These are phyloP conservation scores for Xylaria arbuscula DNA, from an alignment of 2,329 filamentous ascomycete species.

Conservation along the genomic window DNA sequence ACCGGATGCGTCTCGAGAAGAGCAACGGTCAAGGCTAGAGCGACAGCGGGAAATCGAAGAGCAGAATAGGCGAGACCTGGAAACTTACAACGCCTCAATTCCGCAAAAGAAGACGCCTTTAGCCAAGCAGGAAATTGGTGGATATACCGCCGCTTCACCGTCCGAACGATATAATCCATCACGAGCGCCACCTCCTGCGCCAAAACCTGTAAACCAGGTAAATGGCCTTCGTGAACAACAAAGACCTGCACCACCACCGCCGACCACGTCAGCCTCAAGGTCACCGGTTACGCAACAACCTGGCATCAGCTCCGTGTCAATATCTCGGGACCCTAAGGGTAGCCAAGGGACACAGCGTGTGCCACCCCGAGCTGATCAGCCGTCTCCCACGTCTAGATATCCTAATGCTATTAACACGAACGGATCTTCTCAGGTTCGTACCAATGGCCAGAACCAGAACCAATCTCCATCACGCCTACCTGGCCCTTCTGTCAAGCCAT, in stretches of 20 bases:
- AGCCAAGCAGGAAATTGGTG: constrained; percentile 88
- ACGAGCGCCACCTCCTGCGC: constrained; percentile 84
- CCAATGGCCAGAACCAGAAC: constrained; percentile 58
- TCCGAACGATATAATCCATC: constrained; percentile 83
- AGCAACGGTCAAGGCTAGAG: constrained; percentile 71
- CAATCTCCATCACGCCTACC: constrained; percentile 64
- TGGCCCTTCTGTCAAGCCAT: constrained; percentile 77
- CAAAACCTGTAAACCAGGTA: constrained; percentile 67
- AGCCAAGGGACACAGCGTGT: constrained; percentile 55
- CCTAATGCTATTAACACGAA: constrained; percentile 66
- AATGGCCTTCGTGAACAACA: constrained; percentile 71
- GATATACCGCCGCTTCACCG: constrained; percentile 60
- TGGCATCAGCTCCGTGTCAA: constrained; percentile 58
- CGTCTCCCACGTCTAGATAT: constrained; percentile 66
- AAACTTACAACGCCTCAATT: constrained; percentile 89
- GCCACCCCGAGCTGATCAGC: constrained; percentile 60
- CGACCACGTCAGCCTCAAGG: constrained; percentile 55
- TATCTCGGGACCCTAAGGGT: constrained; percentile 54
- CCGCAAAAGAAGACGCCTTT: constrained; percentile 83
- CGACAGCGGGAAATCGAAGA: constrained; percentile 70
- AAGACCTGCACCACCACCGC: constrained; percentile 83
- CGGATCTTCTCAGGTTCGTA: constrained; percentile 61
- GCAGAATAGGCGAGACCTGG: constrained; percentile 78
- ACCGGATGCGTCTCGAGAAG: constrained; percentile 63
- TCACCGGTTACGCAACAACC: constrained; percentile 63